Conservation (phyloP, 768 basidiomycete genomes). For the Phaffia tasmanica region DNA sequence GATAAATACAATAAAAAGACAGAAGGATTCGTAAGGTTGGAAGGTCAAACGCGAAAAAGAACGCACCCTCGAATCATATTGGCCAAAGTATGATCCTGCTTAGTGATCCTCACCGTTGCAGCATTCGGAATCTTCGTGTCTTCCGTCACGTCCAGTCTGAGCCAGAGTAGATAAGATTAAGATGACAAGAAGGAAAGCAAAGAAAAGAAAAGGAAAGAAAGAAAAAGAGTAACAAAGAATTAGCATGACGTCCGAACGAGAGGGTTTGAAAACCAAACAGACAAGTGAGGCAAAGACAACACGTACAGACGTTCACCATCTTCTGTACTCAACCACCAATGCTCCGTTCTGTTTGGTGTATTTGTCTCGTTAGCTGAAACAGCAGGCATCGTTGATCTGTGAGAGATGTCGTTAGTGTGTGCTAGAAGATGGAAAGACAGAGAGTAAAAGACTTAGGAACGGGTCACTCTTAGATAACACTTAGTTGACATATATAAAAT, state of each 20-base stretch:
- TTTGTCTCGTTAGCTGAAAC: conserved; percentile 49
- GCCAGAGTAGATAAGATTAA: conserved; percentile 2
- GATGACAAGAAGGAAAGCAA: conserved; percentile 4
- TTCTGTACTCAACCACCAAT: conserved; percentile 61
- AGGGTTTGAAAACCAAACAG: neutral
- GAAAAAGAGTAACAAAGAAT: neutral
- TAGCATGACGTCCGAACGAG: neutral
- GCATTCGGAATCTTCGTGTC: conserved; percentile 98
- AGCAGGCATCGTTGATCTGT: conserved; percentile 33
- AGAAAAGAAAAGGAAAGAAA: neutral
- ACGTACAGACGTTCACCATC: conserved; percentile 91
- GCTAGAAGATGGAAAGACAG: no score
- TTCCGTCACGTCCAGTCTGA: conserved; percentile 76
- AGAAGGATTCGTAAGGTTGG: neutral
- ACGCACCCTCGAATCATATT: conserved; percentile 92
- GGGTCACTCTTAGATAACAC: no score
- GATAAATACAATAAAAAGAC: neutral
- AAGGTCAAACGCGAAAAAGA: conserved; percentile 23
- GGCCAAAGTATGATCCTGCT: conserved; percentile 93
- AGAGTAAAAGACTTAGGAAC: no score
- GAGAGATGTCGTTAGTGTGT: no score
- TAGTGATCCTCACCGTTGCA: conserved; percentile 83
- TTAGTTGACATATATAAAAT: no score
- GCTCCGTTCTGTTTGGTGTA: conserved; percentile 83
- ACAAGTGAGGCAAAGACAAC: neutral